Evolutionary conservation across 305 asterid genomes (phyloP), one percentile per base, ranked within the genome.

Genomic region (Fraxinus nigra): DNA sequence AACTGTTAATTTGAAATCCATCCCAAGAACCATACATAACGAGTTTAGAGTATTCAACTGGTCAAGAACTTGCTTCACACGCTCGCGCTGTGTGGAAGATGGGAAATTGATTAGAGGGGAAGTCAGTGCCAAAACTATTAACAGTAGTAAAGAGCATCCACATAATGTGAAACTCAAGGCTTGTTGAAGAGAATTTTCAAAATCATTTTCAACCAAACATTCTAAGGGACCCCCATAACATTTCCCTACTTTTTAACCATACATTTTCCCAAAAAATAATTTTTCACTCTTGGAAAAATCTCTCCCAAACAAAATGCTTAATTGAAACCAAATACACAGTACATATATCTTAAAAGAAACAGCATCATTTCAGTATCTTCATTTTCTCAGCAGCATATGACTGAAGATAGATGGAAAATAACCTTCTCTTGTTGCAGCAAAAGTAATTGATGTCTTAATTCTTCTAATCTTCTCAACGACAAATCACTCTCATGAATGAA

Each of bases 341-440:
- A 11, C 34, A 65, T 65, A 11, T 16, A 67, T 69, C 22, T 69
- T 69, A 69, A 69, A 69, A 14, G 74, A 28, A 67, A 26, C 74
- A 67, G 20, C 75, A 69, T 30, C 37, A 32, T 69, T 67, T 5
- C 75, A 30, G 16, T 26, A 67, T 67, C 74, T 10, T 67, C 75
- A 28, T 28, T 30, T 69, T 69, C 40, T 69, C 40, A 28, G 75
- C 75, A 32, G 13, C 75, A 30, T 69, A 56, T 34, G 43, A 40
- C 33, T 77, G 76, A 74, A 81, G 34, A 61, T 14, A 34, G 30
- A 30, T 26, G 75, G 20, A 32, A 69, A 69, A 14, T 30, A 30
- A 92, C 97, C 97, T 93, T 96, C 85, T 91, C 92, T 84, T 85
- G 89, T 83, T 93, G 92, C 85, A 96, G 88, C 78, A 86, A 79